These are phyloP conservation scores for Penicillium sp. DNA, from an alignment of 2,329 filamentous ascomycete genomes.

Conservation along the genomic window DNA sequence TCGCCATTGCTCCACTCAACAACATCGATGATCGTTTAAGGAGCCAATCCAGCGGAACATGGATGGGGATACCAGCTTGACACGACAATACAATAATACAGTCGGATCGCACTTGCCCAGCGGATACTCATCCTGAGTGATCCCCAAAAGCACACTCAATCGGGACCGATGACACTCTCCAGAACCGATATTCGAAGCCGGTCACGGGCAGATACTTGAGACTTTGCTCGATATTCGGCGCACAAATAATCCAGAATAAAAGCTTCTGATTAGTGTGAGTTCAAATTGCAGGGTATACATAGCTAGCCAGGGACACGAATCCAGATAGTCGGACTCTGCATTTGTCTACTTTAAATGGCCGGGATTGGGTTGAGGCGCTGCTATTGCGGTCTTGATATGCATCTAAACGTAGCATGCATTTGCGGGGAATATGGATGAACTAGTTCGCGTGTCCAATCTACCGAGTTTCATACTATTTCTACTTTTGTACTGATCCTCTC, in stretches of 20 bases:
- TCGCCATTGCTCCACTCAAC: neutral
- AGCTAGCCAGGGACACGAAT: slow-evolving; percentile 1
- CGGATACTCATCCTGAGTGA: neutral
- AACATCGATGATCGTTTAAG: neutral
- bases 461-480: neutral
- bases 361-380: neutral
- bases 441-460: neutral
- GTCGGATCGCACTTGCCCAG: neutral
- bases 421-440: neutral
- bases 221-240: neutral
- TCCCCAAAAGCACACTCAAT: neutral
- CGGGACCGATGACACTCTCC: neutral
- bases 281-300: neutral
- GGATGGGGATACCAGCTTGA: neutral
- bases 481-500: neutral
- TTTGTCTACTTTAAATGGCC: neutral
- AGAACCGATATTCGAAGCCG: neutral
- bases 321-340: too few relatives aligned
- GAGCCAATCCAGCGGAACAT: neutral
- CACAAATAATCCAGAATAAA: neutral
- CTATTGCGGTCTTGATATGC: neutral
- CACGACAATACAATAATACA: neutral
- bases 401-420: neutral
- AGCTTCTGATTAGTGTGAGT: too few relatives aligned
- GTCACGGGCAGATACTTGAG: neutral